Base-by-base conservation (phyloP, 371 early-diverging fungal genomes). In the Mucor velutinosus region DNA sequence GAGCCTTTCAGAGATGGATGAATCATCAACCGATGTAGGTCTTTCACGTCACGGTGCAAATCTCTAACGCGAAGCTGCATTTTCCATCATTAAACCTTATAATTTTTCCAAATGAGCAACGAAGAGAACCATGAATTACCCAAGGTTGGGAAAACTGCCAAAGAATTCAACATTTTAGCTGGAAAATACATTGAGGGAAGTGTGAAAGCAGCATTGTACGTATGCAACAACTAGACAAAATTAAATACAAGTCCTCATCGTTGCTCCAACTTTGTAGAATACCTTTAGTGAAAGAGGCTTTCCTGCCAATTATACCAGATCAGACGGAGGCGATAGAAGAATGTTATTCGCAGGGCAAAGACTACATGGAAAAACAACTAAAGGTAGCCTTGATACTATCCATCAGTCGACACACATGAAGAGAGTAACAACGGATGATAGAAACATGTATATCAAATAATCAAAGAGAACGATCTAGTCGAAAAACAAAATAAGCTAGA, bases 401-500 rank as follows among this genome's bases (percentile, higher is more conserved):
- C 3, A 11, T 37, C 37, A 37, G 4, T 37, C 7, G 32, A 32
- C 15, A 56, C 3, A 17, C 0, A 30, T 10, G 29, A 30, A 27
- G 17, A 27, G 4, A 29, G 10, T 32, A 56, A 56, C 32, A n/a
- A 0, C 15, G 30, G 6, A 14, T 30, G 14, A 17, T 56, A 56
- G 56, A 56, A 56, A 15, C 17, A 29, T 19, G 30, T 56, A 29
- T 7, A 10, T 32, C 30, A 15, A 56, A 56, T 56, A 5, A 32
- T 56, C 19, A 19, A 56, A 30, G 56, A 27, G 7, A 56, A 15
- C 7, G 23, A 30, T 30, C 4, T 56, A 32, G 19, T 56, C 12
- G 30, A 56, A 17, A 56, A 27, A 56, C 56, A 56, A 56, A 56
- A 56, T 30, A 56, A 56, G 17, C 8, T 56, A n/a, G 56, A 56